phyloP scores from a whole-genome alignment of 2,329 filamentous ascomycete species.

The Diaporthe destruens region DNA sequence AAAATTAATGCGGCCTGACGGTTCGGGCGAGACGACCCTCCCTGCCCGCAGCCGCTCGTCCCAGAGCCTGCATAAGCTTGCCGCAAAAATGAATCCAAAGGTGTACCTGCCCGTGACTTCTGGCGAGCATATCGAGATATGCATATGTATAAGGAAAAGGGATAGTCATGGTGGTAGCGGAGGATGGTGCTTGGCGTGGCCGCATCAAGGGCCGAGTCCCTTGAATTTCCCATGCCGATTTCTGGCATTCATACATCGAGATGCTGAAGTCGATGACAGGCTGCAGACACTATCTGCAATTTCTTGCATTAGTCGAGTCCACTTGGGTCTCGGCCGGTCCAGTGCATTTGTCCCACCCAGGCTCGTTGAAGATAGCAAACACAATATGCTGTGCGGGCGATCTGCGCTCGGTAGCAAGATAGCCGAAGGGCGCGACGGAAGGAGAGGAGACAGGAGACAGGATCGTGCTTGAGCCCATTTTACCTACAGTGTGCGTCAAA shows the following conservation, averaged over 20 bases:
- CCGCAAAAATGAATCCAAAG: conserved; percentile 1
- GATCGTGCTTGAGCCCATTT: not conserved
- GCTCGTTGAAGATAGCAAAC: conserved; percentile 3
- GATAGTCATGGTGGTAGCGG: conserved; percentile 3
- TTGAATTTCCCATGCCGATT: conserved; percentile 21
- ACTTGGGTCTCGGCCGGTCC: conserved; percentile 13
- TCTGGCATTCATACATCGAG: conserved; percentile 2
- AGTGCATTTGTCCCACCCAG: not conserved
- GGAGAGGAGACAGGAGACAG: conserved; percentile 2
- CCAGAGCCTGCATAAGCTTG: conserved; percentile 26
- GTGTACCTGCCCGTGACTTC: conserved; percentile 6
- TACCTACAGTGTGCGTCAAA: conserved; percentile 91
- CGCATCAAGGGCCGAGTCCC: conserved; percentile 8
- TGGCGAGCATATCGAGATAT: not conserved
- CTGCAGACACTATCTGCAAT: not conserved
- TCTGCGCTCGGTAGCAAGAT: conserved; percentile 4
- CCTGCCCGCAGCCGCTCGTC: conserved; percentile 9
- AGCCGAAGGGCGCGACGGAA: conserved; percentile 1
- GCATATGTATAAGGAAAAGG: conserved; percentile 23
- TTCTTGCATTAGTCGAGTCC: conserved; percentile 24
- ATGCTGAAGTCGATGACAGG: conserved; percentile 11
- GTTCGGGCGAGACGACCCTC: conserved; percentile 2
- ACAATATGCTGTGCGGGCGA: not conserved
- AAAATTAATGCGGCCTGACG: conserved; percentile 22
- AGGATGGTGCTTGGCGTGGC: not conserved